Base-by-base conservation (phyloP, 2,329 filamentous ascomycete genomes). In the Amesomyces nigricolor region DNA sequence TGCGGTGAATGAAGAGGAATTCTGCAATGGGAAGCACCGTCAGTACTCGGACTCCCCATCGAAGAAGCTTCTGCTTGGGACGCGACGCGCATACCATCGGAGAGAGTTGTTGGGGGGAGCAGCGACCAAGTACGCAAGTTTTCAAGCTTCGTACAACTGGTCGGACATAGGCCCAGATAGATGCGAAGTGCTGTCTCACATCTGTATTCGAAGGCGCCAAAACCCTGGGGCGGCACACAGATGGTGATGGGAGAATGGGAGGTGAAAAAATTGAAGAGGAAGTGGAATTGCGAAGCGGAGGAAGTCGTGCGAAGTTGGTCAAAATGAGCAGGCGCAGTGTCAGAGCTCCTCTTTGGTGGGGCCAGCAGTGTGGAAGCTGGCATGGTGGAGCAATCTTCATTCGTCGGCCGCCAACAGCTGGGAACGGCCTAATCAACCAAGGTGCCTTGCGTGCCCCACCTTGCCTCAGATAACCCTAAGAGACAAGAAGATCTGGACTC, bases 1-100 rank as follows among this genome's bases (percentile, higher is more conserved):
- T 52, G 87, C 78, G 53, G 86, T 87, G 58, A 88, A 89, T 64
- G 87, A 77, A 59, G 87, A 85, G 65, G 88, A 90, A 70, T 81
- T 80, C 83, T 87, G 70, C 26, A 22, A 13, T 7, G 29, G 29
- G 22, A 46, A 40, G 47, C 46, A 45, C 51, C 39, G 50, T 61
- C 54, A 58, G 53, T 50, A 46, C 51, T 50, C 42, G 37, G n/a
- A n/a, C 5, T 38, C 35, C 37, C 40, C 19, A 17, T 32, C 22
- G 22, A 17, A 10, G 10, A 37, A 40, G 16, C 9, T 35, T 35
- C 32, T 35, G 32, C 32, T 13, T 13, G 32, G 11, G 32, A 35
- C 6, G 42, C 6, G 9, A 30, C 22, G 14, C 14, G 22, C 42
- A 45, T 62, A 67, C 66, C 66, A 68, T 67, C 50, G 63, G 61